Evolutionary conservation across 148 eudicot species (phyloP), one percentile per base, ranked within the genome.

Genomic region (Fallopia convolvulus): DNA sequence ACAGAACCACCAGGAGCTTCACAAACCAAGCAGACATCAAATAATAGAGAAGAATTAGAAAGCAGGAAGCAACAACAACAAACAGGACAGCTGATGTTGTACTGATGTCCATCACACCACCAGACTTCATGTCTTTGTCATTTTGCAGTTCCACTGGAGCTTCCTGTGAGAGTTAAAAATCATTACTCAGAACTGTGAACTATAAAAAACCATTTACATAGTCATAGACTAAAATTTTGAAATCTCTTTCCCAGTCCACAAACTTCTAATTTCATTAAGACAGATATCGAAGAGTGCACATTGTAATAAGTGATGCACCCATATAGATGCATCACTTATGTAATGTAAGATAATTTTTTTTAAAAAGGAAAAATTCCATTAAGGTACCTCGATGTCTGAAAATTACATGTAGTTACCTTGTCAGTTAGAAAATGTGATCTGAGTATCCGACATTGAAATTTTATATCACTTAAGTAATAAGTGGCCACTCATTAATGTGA

Each of bases 1-100:
- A 92, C 49, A 92, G 89, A 74, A 88, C 89, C 88, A 92, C 97
- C 87, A 92, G 81, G 68, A 90, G 83, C 79, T 81, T 85, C 77
- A 91, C 79, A 74, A 92, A 88, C 97, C 95, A 92, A 79, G 75
- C 77, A 14, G 95, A 89, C 97, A 89, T 92, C 47, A 88, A 76
- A 47, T 89, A 86, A 83, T 92, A 92, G 72, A 89, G 83, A 14
- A 90, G 26, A 74, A 90, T 77, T 76, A 92, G 84, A 83, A 92
- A 92, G 86, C 97, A 83, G 8, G 97, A 92, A 78, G 97, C 97
- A 58, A 92, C 74, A 60, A 90, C 84, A 78, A 89, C 87, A 83
- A 92, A 92, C 46, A 90, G 72, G 48, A 90, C 78, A 47, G 95
- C 97, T 65, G 97, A 88, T 65, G 30, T 81, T 52, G 86, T 89